phyloP scores from a whole-genome alignment of 2,329 filamentous ascomycete species.

The Venturia pyrina region DNA sequence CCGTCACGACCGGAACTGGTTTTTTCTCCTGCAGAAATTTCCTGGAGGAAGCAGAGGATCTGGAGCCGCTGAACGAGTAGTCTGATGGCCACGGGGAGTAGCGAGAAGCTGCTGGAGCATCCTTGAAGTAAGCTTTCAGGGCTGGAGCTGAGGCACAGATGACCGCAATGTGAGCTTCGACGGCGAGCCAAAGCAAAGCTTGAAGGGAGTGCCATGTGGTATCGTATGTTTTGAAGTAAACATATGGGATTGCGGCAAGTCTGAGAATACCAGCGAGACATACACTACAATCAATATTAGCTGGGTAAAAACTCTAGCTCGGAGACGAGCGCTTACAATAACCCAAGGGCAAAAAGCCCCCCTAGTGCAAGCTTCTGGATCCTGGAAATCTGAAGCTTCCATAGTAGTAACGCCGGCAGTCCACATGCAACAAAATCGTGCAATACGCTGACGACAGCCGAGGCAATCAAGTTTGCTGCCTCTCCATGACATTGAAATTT shows the following conservation, averaged over 20 bases:
- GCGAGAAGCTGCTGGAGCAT: neutral
- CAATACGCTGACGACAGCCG: slow-evolving; percentile 14
- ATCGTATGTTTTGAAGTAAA: slow-evolving; percentile 10
- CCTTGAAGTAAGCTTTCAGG: slow-evolving; percentile 13
- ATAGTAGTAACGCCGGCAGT: slow-evolving; percentile 16
- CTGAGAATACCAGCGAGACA: slow-evolving; percentile 15
- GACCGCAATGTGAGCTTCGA: slow-evolving; percentile 11
- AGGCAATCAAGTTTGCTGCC: slow-evolving; percentile 13
- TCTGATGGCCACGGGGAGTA: neutral
- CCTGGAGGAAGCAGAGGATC: neutral
- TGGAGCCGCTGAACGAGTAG: neutral
- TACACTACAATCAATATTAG: slow-evolving; percentile 25
- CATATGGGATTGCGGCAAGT: neutral
- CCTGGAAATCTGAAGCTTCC: slow-evolving; percentile 15
- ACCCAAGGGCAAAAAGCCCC: slow-evolving; percentile 1
- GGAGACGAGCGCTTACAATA: neutral
- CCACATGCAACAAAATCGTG: slow-evolving; percentile 17
- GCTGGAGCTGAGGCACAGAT: slow-evolving; percentile 12
- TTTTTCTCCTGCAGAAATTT: neutral
- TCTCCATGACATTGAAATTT: slow-evolving; percentile 16
- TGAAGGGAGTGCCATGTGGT: slow-evolving; percentile 7
- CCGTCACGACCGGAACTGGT: neutral
- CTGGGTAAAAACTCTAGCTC: slow-evolving; percentile 13
- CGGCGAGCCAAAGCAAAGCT: slow-evolving; percentile 7
- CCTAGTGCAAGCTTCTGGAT: slow-evolving; percentile 15